These are phyloP conservation scores for Pichia membranifaciens DNA, from an alignment of 805 yeast species.

Conservation along the genomic window DNA sequence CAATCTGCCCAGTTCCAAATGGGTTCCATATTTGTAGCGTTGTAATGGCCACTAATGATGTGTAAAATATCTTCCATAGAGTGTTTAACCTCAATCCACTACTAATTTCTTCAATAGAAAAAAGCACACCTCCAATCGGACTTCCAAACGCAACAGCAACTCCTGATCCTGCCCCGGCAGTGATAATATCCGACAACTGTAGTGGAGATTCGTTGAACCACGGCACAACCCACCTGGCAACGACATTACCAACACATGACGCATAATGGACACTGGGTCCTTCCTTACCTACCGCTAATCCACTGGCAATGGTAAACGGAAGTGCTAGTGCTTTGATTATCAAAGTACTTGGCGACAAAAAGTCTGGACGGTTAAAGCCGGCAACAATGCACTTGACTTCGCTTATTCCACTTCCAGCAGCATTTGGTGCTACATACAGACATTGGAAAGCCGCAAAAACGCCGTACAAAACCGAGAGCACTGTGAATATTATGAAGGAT, in stretches of 20 bases:
- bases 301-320: slow-evolving; percentile 90
- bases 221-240: slow-evolving; percentile 47
- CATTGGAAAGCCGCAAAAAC: slow-evolving; percentile 64
- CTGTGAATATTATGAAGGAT: slow-evolving; percentile 54
- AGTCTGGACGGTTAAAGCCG: slow-evolving; percentile 77
- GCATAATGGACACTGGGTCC: slow-evolving; percentile 99
- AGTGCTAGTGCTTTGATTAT: slow-evolving; percentile 71
- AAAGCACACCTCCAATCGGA: slow-evolving; percentile 94
- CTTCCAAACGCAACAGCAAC: slow-evolving; percentile 98
- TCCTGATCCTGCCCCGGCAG: slow-evolving; percentile 96
- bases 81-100: slow-evolving; percentile 68
- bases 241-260: slow-evolving; percentile 86
- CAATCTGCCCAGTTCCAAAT: slow-evolving; percentile 90
- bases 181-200: slow-evolving; percentile 52
- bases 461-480: slow-evolving; percentile 57
- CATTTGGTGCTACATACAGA: slow-evolving; percentile 68
- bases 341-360: slow-evolving; percentile 68
- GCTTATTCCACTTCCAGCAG: slow-evolving; percentile 96
- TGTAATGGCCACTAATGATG: slow-evolving; percentile 82
- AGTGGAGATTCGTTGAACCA: slow-evolving; percentile 41
- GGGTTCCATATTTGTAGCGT: slow-evolving; percentile 81
- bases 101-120: slow-evolving; percentile 87
- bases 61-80: slow-evolving; percentile 87
- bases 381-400: slow-evolving; percentile 93
- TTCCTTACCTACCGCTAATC: slow-evolving; percentile 91